Evolutionary conservation across 768 basidiomycete species (phyloP), one percentile per base, ranked within the genome.

Genomic region (Kwoniella sp.): DNA sequence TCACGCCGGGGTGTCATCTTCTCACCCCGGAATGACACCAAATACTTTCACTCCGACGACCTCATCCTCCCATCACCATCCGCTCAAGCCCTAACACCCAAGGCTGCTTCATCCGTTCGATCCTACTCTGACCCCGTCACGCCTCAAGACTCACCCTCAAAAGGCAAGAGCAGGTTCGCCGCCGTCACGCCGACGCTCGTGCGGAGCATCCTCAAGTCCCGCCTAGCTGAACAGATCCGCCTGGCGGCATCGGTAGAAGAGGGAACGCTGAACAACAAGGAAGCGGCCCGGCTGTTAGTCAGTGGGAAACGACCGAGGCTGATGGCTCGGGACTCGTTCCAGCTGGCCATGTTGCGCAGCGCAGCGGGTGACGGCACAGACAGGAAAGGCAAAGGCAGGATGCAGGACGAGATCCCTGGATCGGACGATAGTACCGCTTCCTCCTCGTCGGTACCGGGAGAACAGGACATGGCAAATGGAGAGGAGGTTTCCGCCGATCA

Each of bases 231-330:
- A 22, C 46, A 65, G 34, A 71, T 73, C 32, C 55, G 67, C 5
- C 20, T 71, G 11, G 70, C 68, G 3, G 33, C 63, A 0, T 61
- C 61, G 1, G 71, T 69, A 2, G 69, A 71, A 29, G 66, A 69
- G 58, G 71, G 69, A 3, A 71, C 67, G 11, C 36, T 62, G 40
- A 56, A 62, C 31, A 73, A 73, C 48, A 67, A 71, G 42, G 71
- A 73, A 45, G 53, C 65, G 8, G 65, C 70, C 6, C 43, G 71
- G 20, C 39, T 62, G 29, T 11, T 59, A 0, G 60, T 69, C n/a
- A 57, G 50, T 32, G 67, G 63, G 11, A 65, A 60, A 31, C 50
- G 71, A 48, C 67, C 67, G 0, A 51, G 36, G 28, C 36, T 71
- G 6, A 25, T 66, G 39, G 57, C 63, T 3, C 34, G 59, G 29